Evolutionary conservation across 768 basidiomycete genomes (phyloP).

Genomic region (Crassisporium funariophilum): DNA sequence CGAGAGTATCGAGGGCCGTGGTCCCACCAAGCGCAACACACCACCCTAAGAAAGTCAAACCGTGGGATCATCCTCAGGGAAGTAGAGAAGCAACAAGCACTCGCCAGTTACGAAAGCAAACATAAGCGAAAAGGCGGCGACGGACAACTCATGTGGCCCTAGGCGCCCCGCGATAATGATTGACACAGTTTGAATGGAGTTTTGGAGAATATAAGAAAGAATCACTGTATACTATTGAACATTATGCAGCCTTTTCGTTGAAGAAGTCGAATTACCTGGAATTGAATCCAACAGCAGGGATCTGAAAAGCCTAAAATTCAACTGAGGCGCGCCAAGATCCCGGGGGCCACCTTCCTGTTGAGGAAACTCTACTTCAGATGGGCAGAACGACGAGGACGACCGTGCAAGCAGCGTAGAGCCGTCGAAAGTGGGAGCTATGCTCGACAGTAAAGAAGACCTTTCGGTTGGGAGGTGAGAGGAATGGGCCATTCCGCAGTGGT

Average conservation of each 20-base stretch:
- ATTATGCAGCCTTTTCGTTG: background rate
- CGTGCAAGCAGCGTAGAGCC: conserved; percentile 7
- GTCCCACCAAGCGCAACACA: conserved; percentile 78
- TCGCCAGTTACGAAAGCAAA: conserved; percentile 78
- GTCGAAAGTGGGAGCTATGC: background rate
- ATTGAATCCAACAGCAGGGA: conserved; percentile 58
- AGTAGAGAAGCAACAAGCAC: conserved; percentile 36
- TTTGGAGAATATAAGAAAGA: conserved; percentile 71
- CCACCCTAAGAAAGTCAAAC: conserved; percentile 56
- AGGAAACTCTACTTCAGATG: conserved; percentile 20
- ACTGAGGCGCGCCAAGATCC: conserved; percentile 21
- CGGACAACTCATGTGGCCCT: conserved; percentile 70
- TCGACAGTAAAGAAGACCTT: conserved; percentile 17
- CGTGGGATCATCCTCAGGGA: conserved; percentile 52
- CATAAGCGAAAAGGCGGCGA: conserved; percentile 75
- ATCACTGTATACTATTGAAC: conserved; percentile 45
- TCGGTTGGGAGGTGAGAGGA: conserved; percentile 17
- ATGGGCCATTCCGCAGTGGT: conserved; percentile 11
- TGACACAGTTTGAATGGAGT: conserved; percentile 69
- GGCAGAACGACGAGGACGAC: conserved; percentile 20
- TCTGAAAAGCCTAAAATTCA: conserved; percentile 40
- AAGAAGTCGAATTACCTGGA: conserved; percentile 46
- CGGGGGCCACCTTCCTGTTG: conserved; percentile 31
- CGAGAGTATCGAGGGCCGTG: conserved; percentile 75
- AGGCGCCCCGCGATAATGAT: conserved; percentile 66